Conservation (phyloP, 768 basidiomycete species). For the Strobilomyces confusus region DNA sequence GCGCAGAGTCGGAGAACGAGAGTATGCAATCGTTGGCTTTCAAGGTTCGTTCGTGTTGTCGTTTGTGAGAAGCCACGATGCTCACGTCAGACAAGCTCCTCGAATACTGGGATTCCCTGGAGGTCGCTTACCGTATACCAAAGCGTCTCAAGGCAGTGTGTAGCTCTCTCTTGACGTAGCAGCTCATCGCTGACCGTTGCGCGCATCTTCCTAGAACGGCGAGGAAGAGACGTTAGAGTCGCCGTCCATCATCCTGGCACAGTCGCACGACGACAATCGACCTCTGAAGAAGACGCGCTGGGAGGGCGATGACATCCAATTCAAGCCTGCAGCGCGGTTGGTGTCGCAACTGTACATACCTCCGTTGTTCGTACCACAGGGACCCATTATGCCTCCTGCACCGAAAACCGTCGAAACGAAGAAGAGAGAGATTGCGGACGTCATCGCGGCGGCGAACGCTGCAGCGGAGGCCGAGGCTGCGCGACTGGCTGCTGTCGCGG, state of each 20-base stretch:
- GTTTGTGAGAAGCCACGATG: neutral
- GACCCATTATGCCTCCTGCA: neutral
- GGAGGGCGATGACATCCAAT: slow-evolving; percentile 25
- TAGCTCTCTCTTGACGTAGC: neutral
- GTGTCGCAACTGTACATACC: neutral
- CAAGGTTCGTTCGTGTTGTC: slow-evolving; percentile 42
- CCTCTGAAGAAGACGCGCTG: slow-evolving; percentile 31
- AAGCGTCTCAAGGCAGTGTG: slow-evolving; percentile 52
- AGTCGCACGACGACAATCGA: slow-evolving; percentile 27
- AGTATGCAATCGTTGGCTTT: slow-evolving; percentile 55
- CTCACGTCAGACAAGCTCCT: slow-evolving; percentile 50
- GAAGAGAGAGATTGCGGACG: slow-evolving; percentile 33
- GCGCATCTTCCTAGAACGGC: slow-evolving; percentile 22
- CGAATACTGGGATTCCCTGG: slow-evolving; percentile 74
- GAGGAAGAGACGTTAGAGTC: slow-evolving; percentile 26
- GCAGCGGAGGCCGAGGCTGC: slow-evolving; percentile 33
- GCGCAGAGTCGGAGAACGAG: slow-evolving; percentile 53
- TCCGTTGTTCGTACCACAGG: neutral
- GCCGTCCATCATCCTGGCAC: slow-evolving; percentile 15
- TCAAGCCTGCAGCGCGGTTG: slow-evolving; percentile 8
- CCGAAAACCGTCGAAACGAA: neutral
- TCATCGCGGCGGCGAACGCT: slow-evolving; percentile 41
- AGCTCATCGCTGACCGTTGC: neutral
- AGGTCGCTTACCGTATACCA: slow-evolving; percentile 82
- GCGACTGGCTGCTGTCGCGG: slow-evolving; percentile 27